These are phyloP conservation scores for Micromonas pusilla DNA, from an alignment of 139 green algal species.

Conservation along the genomic window DNA sequence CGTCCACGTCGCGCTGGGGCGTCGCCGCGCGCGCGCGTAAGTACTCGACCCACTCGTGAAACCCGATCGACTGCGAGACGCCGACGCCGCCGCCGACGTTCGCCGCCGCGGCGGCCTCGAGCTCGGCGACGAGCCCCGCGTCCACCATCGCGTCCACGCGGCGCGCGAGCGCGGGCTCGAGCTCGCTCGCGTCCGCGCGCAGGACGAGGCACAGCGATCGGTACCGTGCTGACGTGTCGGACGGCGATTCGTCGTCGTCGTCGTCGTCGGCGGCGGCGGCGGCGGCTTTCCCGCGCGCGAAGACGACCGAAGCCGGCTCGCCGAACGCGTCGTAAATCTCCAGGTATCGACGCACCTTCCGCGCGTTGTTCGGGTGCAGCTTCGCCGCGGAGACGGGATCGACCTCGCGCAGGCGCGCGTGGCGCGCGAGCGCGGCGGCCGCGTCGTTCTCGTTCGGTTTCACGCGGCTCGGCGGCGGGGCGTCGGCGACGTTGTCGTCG, in stretches of 20 bases:
- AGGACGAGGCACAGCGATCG: not conserved
- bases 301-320: not conserved
- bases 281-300: not conserved
- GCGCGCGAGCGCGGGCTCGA: not conserved
- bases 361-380: slow-evolving; percentile 3
- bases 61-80: not conserved
- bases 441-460: too few species aligned
- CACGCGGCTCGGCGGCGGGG: too few species aligned
- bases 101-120: not conserved
- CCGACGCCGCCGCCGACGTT: not conserved
- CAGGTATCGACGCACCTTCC: slow-evolving; percentile 4
- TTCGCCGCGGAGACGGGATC: not conserved
- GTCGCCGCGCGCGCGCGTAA: not conserved
- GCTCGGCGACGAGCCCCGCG: not conserved
- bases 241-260: not conserved
- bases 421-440: not conserved
- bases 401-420: slow-evolving; percentile 3
- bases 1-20: too few species aligned
- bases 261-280: not conserved
- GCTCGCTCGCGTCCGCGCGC: not conserved
- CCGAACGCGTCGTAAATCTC: not conserved
- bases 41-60: not conserved
- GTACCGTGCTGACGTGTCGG: not conserved
- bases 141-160: not conserved
- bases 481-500: too few species aligned